phyloP scores from a whole-genome alignment of 2,329 filamentous ascomycete species.

The Penicillium crustosum region DNA sequence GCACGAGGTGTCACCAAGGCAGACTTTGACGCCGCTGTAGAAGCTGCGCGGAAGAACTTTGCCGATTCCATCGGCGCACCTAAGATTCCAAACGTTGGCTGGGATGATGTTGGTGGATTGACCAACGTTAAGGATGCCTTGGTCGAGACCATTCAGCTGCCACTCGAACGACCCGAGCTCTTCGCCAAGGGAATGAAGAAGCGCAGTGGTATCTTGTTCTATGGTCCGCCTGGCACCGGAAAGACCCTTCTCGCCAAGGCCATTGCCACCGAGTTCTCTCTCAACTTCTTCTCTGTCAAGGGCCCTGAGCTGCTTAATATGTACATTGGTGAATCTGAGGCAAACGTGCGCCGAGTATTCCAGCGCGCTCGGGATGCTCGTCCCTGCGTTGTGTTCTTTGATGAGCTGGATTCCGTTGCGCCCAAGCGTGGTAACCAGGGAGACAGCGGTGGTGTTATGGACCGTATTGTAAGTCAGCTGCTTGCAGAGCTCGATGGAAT shows the following conservation, averaged over 20 bases:
- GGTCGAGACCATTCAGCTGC: slow-evolving; percentile 92
- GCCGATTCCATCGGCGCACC: slow-evolving; percentile 95
- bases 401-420: slow-evolving; percentile 94
- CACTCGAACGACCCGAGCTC: slow-evolving; percentile 84
- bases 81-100: slow-evolving; percentile 95
- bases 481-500: slow-evolving; percentile 96
- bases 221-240: slow-evolving; percentile 97
- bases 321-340: slow-evolving; percentile 99
- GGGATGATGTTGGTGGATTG: slow-evolving; percentile 92
- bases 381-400: slow-evolving; percentile 97
- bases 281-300: slow-evolving; percentile 99
- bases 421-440: slow-evolving; percentile 97
- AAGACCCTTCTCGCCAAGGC: slow-evolving; percentile 99
- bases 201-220: slow-evolving; percentile 96
- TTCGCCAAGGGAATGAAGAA: slow-evolving; percentile 99
- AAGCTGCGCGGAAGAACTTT: slow-evolving; percentile 95
- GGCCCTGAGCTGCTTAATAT: slow-evolving; percentile 97
- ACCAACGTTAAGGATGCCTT: slow-evolving; percentile 96
- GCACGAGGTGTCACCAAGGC: slow-evolving; percentile 74
- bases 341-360: slow-evolving; percentile 98
- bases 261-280: slow-evolving; percentile 96
- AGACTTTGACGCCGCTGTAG: slow-evolving; percentile 91
- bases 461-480: slow-evolving; percentile 91
- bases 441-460: slow-evolving; percentile 97
- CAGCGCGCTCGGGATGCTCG: slow-evolving; percentile 97